Evolutionary conservation across 2,329 filamentous ascomycete species (phyloP), one percentile per base, ranked within the genome.

Genomic region (Exophiala sp.): DNA sequence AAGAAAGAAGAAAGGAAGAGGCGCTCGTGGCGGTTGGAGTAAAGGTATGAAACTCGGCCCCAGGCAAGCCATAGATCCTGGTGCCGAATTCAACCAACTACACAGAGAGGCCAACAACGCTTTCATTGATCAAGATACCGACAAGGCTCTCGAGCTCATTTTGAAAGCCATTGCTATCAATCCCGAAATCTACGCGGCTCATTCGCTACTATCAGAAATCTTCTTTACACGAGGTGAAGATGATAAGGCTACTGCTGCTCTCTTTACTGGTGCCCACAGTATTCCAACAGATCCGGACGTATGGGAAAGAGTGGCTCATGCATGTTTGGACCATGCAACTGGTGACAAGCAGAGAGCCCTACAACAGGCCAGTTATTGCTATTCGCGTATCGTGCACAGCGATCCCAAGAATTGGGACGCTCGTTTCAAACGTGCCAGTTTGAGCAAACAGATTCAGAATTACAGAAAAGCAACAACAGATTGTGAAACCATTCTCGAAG

Each of bases 181-280:
- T 61, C 82, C 83, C 0, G 82, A 85, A 65, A 80, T 85, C 60
- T 85, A 81, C 65, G 74, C 77, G 24, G 80, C 82, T 11, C 81
- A 86, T 69, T 80, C 77, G 48, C 70, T 85, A 16, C 70, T 85
- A 6, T 82, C 82, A 0, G 79, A 85, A 57, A 80, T 84, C 47
- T 77, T 82, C 47, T 67, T 78, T 8, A 74, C 75, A 10, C 75
- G 78, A 65, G 81, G 79, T n/a, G 75, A 82, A 42, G 74, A 78
- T 34, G 74, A 79, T 49, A 81, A 82, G 58, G 78, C 81, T 1
- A 67, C 84, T 35, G 73, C 76, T 39, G 80, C 79, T 40, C 68
- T 85, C 9, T 78, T 81, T 57, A 77, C 75, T 47, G 83, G 82
- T 51, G 82, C 82, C 20, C 78, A 82, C 53, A 80, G 79, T 1